A percentile compares a stretch with the other conserved stretches of the same genome.
Evolutionary conservation across 73 alveolate species (phyloP).

Genomic region (Symbiodinium pilosum): DNA sequence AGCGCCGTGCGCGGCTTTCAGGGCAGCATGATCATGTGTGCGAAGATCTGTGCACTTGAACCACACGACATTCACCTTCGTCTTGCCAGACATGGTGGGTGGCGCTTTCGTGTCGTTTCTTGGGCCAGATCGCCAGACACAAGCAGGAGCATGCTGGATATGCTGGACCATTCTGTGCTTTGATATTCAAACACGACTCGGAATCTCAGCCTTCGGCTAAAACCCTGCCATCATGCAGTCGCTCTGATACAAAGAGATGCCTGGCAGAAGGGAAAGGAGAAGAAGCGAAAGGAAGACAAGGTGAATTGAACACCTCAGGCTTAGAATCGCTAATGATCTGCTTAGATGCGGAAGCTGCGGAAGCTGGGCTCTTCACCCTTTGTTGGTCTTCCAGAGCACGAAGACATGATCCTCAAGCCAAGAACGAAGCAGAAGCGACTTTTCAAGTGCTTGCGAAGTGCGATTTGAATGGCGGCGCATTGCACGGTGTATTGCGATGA

Average conservation of each 20-base stretch:
- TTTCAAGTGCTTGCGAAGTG: no score
- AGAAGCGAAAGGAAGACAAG: no score
- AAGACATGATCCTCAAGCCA: conserved; percentile 80
- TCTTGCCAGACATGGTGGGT: conserved; percentile 13
- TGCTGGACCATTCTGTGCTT: neutral
- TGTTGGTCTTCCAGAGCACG: conserved; percentile 83
- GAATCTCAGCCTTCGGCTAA: neutral
- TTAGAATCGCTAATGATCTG: no score
- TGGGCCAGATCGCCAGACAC: no score
- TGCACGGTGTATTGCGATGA: no score
- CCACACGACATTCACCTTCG: conserved; percentile 77
- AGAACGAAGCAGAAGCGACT: no score
- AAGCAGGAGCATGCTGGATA: neutral
- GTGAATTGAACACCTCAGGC: no score
- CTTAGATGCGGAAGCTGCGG: no score
- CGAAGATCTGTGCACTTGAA: conserved; percentile 88
- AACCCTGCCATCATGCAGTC: conserved; percentile 53
- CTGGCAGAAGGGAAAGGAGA: neutral
- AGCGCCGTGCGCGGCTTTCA: conserved; percentile 30
- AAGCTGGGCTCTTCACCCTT: conserved; percentile 25
- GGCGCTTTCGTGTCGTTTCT: neutral
- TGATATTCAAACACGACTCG: no score
- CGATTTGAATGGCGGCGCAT: no score
- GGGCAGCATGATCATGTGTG: conserved; percentile 78
- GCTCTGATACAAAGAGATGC: conserved; percentile 70